Conservation (phyloP, 2,329 filamentous ascomycete species). For the Aspergillus eucalypticola region DNA sequence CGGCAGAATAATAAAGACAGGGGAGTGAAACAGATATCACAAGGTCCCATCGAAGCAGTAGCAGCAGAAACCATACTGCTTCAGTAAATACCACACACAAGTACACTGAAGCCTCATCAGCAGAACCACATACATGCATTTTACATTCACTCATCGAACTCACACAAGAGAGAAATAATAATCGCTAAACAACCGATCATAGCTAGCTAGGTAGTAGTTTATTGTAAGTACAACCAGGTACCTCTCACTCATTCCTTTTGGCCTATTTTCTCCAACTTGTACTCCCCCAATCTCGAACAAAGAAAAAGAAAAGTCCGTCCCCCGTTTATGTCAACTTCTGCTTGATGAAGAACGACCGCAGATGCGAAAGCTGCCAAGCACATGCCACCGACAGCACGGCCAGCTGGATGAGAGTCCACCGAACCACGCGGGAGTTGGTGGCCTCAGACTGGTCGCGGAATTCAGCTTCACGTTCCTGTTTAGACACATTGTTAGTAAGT, state of each 20-base stretch:
- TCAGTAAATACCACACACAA: not conserved
- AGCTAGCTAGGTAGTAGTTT: not conserved
- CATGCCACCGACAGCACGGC: conserved; percentile 82
- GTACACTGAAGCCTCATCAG: not conserved
- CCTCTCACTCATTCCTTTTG: not conserved
- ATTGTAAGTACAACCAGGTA: not conserved
- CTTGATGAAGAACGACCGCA: conserved; percentile 99
- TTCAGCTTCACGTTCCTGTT: conserved; percentile 90
- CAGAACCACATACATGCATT: not conserved
- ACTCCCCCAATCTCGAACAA: not conserved
- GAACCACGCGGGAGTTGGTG: conserved; percentile 86
- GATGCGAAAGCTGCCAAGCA: conserved; percentile 94
- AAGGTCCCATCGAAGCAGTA: not conserved
- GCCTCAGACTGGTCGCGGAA: conserved; percentile 97
- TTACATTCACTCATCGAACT: not conserved
- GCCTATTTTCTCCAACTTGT: not conserved
- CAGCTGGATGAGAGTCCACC: conserved; percentile 92
- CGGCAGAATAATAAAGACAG: too few relatives aligned
- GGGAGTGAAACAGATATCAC: not conserved
- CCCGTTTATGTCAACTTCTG: conserved; percentile 85
- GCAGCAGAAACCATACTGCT: not conserved
- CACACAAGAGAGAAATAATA: not conserved
- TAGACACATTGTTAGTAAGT: not conserved
- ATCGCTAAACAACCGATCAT: conserved; percentile 7
- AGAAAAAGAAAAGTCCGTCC: not conserved